Conservation (phyloP, 2,329 filamentous ascomycete species). For the Nannizziopsis arthrosporioides region DNA sequence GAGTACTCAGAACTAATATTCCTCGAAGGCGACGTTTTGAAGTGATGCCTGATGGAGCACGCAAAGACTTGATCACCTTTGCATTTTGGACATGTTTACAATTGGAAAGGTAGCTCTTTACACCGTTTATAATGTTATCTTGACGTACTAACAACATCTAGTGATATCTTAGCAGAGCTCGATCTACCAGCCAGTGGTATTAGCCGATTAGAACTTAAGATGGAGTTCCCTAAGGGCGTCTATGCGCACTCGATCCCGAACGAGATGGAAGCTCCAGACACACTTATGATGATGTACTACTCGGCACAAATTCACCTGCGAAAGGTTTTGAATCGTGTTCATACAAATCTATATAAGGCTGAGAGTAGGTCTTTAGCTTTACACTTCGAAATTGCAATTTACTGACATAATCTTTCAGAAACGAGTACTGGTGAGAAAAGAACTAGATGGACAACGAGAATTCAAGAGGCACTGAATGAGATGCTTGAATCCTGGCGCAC, state of each 20-base stretch:
- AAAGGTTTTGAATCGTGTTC: constrained; percentile 45
- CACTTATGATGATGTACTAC: constrained; percentile 46
- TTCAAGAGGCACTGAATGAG: constrained; percentile 34
- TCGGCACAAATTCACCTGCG: constrained; percentile 51
- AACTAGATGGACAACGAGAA: constrained; percentile 27
- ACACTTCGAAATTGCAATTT: not conserved
- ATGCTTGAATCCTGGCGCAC: constrained; percentile 45
- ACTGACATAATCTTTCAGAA: constrained; percentile 5
- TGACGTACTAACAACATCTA: constrained; percentile 25
- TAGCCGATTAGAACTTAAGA: constrained; percentile 41
- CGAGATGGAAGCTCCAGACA: constrained; percentile 25
- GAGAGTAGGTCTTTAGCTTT: constrained; percentile 19
- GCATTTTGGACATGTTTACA: constrained; percentile 92
- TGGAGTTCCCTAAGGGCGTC: constrained; percentile 30
- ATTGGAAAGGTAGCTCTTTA: constrained; percentile 58
- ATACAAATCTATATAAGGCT: constrained; percentile 44
- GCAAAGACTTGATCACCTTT: constrained; percentile 55
- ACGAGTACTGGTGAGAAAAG: constrained; percentile 20
- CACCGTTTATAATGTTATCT: not conserved
- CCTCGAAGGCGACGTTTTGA: constrained; percentile 25
- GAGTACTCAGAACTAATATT: constrained; percentile 10
- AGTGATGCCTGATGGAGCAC: constrained; percentile 20
- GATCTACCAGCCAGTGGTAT: constrained; percentile 52
- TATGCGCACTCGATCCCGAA: constrained; percentile 25
- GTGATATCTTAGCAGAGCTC: constrained; percentile 85